phyloP scores from a whole-genome alignment of 257 asterid genomes.

The Lycium ferocissimum region DNA sequence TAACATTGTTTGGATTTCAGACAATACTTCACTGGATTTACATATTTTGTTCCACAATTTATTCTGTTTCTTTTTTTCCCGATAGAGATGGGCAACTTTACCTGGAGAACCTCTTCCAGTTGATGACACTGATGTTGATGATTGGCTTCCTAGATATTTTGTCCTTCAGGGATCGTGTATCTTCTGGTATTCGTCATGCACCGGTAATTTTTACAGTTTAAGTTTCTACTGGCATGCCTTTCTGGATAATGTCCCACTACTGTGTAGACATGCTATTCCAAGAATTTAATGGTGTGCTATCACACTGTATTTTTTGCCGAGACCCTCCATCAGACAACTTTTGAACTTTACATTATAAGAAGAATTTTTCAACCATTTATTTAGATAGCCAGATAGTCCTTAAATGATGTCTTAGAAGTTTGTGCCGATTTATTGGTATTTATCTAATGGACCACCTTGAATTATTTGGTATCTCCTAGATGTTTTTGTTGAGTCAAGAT shows the following conservation, averaged over 20 bases:
- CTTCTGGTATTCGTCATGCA: conserved; percentile 66
- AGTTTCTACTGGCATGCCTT: not conserved
- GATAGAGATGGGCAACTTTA: conserved; percentile 88
- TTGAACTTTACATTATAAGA: not conserved
- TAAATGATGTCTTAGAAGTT: not conserved
- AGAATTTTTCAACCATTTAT: not conserved
- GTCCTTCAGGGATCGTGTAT: conserved; percentile 87
- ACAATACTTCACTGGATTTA: not conserved
- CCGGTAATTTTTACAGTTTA: conserved; percentile 55
- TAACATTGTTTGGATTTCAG: not conserved
- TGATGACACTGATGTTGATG: conserved; percentile 81
- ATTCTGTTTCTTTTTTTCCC: not conserved
- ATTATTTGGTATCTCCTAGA: conserved; percentile 14
- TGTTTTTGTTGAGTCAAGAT: not conserved
- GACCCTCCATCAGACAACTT: not conserved
- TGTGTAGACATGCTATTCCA: conserved; percentile 11
- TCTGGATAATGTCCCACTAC: not conserved
- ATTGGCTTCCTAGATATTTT: conserved; percentile 91
- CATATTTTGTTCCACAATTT: conserved; percentile 2
- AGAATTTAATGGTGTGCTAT: not conserved
- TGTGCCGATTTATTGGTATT: not conserved
- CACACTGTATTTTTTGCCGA: not conserved
- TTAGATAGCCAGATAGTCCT: not conserved
- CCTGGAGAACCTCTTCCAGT: conserved; percentile 90
- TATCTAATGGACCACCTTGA: conserved; percentile 19